Evolutionary conservation across 1,284 basidiomycete genomes (phyloP).

Genomic region (Thecaphora frezii): DNA sequence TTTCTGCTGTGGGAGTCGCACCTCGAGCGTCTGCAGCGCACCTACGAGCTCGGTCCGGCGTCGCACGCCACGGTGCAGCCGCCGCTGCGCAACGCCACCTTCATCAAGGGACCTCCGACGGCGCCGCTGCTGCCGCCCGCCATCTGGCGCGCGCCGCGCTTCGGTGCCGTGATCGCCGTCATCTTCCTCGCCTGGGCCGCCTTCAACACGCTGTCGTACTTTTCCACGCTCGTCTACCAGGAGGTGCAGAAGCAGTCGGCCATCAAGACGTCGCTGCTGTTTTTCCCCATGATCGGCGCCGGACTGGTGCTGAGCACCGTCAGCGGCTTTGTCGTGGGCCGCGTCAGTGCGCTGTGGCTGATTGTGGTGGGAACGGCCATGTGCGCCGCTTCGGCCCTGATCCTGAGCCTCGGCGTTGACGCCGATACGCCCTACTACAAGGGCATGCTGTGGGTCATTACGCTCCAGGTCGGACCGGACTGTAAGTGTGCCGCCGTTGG

Average conservation of each 20-base stretch:
- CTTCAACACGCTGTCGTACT: constrained; percentile 62
- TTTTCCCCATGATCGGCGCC: constrained; percentile 70
- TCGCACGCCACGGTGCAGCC: constrained; percentile 3
- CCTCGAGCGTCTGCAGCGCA: constrained; percentile 60
- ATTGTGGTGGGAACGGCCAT: constrained; percentile 59
- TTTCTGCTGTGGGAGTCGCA: constrained; percentile 74
- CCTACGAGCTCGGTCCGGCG: constrained; percentile 21
- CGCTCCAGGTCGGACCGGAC: constrained; percentile 61
- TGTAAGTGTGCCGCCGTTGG: not conserved
- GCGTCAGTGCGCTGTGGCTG: constrained; percentile 48
- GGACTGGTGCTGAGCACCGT: constrained; percentile 55
- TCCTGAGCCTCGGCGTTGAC: constrained; percentile 72
- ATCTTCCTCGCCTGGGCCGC: constrained; percentile 72
- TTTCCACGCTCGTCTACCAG: constrained; percentile 38
- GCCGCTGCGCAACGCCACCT: constrained; percentile 63
- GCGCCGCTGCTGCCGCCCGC: constrained; percentile 45
- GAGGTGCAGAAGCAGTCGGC: constrained; percentile 62
- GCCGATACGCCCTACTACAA: constrained; percentile 72
- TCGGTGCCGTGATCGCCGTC: constrained; percentile 68
- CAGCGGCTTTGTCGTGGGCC: constrained; percentile 38
- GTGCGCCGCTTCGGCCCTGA: constrained; percentile 66
- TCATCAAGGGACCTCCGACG: constrained; percentile 19
- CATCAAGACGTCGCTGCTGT: constrained; percentile 72
- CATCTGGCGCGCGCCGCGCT: constrained; percentile 41
- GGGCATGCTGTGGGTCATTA: constrained; percentile 75